These are phyloP conservation scores for Botrytis fabae DNA, from an alignment of 2,329 filamentous ascomycete species.

Conservation along the genomic window DNA sequence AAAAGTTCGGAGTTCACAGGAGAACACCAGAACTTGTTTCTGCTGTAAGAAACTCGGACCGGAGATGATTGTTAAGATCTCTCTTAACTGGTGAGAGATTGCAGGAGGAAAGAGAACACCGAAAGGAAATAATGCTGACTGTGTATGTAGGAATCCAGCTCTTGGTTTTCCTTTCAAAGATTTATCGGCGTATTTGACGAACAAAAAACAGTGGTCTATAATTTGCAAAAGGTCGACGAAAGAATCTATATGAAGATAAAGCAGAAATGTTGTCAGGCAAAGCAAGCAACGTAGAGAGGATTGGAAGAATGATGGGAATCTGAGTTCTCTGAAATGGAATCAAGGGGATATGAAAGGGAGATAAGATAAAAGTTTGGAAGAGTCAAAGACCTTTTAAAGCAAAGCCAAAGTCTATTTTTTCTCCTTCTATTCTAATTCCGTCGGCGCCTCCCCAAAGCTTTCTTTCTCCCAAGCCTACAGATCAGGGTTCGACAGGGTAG, in stretches of 20 bases:
- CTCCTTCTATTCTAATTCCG: slow-evolving; percentile 19
- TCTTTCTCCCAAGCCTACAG: slow-evolving; percentile 20
- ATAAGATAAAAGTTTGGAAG: slow-evolving; percentile 18
- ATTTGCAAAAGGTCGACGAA: neutral
- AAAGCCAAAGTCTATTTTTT: slow-evolving; percentile 13
- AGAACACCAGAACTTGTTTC: neutral
- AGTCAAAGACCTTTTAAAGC: slow-evolving; percentile 25
- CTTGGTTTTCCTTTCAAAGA: slow-evolving; percentile 36
- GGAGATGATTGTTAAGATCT: slow-evolving; percentile 1
- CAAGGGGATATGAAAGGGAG: slow-evolving; percentile 22
- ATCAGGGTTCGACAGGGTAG: slow-evolving; percentile 19
- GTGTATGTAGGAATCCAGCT: slow-evolving; percentile 36
- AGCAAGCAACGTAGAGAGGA: neutral
- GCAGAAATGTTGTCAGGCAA: neutral
- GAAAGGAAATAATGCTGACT: slow-evolving; percentile 18
- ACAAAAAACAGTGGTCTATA: slow-evolving; percentile 5
- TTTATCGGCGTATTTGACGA: neutral
- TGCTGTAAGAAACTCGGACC: slow-evolving; percentile 9
- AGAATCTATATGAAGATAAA: neutral
- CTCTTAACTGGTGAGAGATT: neutral
- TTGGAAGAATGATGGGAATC: slow-evolving; percentile 15
- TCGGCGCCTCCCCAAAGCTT: slow-evolving; percentile 5
- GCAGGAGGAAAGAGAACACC: neutral
- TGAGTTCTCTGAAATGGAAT: slow-evolving; percentile 1
- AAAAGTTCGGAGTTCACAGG: neutral